A percentile compares a stretch with the other conserved stretches of the same genome.
Evolutionary conservation across 768 basidiomycete species (phyloP).

Genomic region (Suillus plorans): DNA sequence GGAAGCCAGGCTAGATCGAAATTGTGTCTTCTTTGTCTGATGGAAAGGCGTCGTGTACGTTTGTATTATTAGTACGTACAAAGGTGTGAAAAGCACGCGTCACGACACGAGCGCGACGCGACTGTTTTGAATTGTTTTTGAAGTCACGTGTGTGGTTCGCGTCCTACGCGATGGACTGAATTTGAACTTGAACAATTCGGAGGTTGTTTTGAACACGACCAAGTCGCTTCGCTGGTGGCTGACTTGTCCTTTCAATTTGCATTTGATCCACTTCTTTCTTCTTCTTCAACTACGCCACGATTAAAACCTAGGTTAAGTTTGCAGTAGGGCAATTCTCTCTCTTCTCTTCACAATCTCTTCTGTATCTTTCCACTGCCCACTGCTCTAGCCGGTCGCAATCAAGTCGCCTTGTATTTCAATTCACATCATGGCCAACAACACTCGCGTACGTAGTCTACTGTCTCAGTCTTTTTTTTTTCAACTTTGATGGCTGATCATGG

Average conservation of each 20-base stretch:
- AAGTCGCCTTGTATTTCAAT: constrained; percentile 25
- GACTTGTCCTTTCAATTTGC: constrained; percentile 26
- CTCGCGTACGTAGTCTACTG: constrained; percentile 44
- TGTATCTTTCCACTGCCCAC: constrained; percentile 18
- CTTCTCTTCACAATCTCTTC: constrained; percentile 32
- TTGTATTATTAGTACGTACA: constrained; percentile 3
- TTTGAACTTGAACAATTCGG: constrained; percentile 14
- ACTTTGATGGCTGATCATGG: constrained; percentile 4
- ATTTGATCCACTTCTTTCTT: constrained; percentile 16
- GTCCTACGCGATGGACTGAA: constrained; percentile 34
- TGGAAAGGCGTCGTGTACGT: constrained; percentile 1
- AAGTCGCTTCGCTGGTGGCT: constrained; percentile 30
- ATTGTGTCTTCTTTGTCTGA: constrained; percentile 6
- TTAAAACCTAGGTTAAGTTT: constrained; percentile 21
- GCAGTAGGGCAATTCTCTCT: constrained; percentile 27
- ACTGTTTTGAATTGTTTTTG: constrained; percentile 35
- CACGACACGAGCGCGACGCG: constrained; percentile 30
- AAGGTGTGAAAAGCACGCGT: constrained; percentile 8
- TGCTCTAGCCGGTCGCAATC: constrained; percentile 14
- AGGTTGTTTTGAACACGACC: constrained; percentile 23
- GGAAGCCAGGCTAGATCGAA: neutral
- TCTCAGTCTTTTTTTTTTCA: constrained; percentile 13
- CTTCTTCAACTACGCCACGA: constrained; percentile 23
- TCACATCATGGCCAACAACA: constrained; percentile 55
- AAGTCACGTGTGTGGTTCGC: constrained; percentile 40